Evolutionary conservation across 352 stramenopile species (phyloP).

Genomic region (Thalassiosira mediterranea): DNA sequence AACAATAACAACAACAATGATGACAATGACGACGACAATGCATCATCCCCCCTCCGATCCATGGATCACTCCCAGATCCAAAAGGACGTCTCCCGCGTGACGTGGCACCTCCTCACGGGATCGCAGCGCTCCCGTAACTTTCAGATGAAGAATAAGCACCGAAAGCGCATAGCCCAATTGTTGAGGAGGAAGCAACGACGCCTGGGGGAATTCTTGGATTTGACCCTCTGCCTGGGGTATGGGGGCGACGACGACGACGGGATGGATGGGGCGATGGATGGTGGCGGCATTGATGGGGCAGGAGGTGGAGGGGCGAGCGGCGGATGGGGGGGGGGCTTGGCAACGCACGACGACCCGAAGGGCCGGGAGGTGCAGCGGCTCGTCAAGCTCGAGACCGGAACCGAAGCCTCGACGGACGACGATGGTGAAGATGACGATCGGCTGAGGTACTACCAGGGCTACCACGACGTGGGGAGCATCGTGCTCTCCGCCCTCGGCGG

Average conservation of each 20-base stretch:
- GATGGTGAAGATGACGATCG: constrained; percentile 6
- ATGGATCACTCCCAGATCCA: constrained; percentile 75
- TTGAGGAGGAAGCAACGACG: constrained; percentile 75
- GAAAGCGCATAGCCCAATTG: constrained; percentile 50
- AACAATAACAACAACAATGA: background rate
- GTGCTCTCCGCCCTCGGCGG: constrained; percentile 68
- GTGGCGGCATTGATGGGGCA: constrained; percentile 8
- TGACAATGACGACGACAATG: background rate
- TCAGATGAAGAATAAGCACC: constrained; percentile 60
- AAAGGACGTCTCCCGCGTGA: constrained; percentile 68
- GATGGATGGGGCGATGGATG: constrained; percentile 13
- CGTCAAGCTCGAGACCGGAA: background rate
- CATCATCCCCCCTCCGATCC: constrained; percentile 13
- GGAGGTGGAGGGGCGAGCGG: no score
- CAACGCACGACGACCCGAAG: no score
- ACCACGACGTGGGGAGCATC: constrained; percentile 90
- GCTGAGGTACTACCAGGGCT: constrained; percentile 86
- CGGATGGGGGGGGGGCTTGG: no score
- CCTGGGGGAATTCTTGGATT: constrained; percentile 76
- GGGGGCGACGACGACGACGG: constrained; percentile 8
- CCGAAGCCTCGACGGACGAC: background rate
- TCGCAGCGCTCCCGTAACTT: constrained; percentile 52
- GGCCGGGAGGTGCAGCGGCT: background rate
- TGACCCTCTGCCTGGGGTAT: constrained; percentile 62
- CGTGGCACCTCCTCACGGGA: constrained; percentile 71